phyloP scores from a whole-genome alignment of 352 stramenopile species.

The Phytophthora aleatoria region DNA sequence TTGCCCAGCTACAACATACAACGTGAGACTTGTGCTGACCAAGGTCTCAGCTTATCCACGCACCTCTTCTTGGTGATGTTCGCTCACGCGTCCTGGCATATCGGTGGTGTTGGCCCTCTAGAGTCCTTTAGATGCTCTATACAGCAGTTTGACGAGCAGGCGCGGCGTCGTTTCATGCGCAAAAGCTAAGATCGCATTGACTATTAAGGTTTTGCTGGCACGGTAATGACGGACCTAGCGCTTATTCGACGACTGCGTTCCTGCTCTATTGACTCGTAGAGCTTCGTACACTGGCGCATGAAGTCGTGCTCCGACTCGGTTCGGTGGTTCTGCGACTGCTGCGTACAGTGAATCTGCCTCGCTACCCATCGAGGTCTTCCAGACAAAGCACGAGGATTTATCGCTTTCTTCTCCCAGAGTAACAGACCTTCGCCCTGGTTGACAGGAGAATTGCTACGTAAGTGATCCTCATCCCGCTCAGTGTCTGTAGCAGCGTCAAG shows the following conservation, averaged over 20 bases:
- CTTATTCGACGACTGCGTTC: conserved; percentile 16
- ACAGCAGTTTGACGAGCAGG: conserved; percentile 1
- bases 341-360: conserved; percentile 27
- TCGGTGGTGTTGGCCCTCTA: not conserved
- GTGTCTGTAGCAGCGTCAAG: conserved; percentile 3
- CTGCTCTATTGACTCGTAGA: conserved; percentile 24
- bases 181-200: conserved; percentile 16
- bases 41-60: not conserved
- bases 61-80: conserved; percentile 76
- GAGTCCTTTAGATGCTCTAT: not conserved
- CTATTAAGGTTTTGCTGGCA: not conserved
- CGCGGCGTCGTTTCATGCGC: conserved; percentile 24
- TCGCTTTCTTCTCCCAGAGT: conserved; percentile 34
- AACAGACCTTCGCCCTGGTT: conserved; percentile 22
- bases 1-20: conserved; percentile 53
- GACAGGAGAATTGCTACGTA: not conserved
- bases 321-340: conserved; percentile 10
- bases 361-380: conserved; percentile 23
- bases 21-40: conserved; percentile 10
- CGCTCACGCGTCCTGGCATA: conserved; percentile 40
- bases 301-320: conserved; percentile 19
- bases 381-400: conserved; percentile 4
- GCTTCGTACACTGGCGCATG: conserved; percentile 29
- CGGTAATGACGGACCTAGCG: conserved; percentile 5
- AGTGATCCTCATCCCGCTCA: conserved; percentile 6